phyloP scores from a whole-genome alignment of 1,284 basidiomycete genomes.

The Ganoderma sp. region DNA sequence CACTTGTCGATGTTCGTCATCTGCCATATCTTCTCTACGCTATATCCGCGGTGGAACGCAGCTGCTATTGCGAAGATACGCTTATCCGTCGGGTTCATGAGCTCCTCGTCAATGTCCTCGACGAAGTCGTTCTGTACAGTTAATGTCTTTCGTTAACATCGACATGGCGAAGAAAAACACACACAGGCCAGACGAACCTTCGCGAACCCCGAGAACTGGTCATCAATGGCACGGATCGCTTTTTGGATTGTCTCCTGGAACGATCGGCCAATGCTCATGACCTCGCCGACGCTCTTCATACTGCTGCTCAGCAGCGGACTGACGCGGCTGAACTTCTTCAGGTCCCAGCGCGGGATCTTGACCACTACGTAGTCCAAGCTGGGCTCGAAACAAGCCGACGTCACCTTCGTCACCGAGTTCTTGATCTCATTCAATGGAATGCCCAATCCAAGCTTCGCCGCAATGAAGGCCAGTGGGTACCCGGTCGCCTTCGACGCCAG shows the following conservation, averaged over 20 bases:
- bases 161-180: not conserved
- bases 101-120: constrained; percentile 85
- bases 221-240: constrained; percentile 96
- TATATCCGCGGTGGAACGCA: constrained; percentile 89
- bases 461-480: constrained; percentile 98
- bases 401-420: constrained; percentile 96
- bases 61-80: constrained; percentile 91
- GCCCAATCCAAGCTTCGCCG: constrained; percentile 95
- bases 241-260: constrained; percentile 99
- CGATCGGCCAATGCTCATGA: constrained; percentile 98
- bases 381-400: constrained; percentile 97
- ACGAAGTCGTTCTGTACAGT: constrained; percentile 76
- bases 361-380: constrained; percentile 97
- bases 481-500: constrained; percentile 98
- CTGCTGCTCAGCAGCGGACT: constrained; percentile 87
- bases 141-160: not conserved
- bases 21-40: constrained; percentile 94
- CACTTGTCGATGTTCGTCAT: constrained; percentile 98
- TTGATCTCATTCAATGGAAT: constrained; percentile 98
- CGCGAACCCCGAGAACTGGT: constrained; percentile 91
- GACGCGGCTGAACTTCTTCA: constrained; percentile 96
- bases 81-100: constrained; percentile 89
- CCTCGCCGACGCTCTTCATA: constrained; percentile 99
- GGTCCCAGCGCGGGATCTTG: constrained; percentile 99
- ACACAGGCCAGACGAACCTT: constrained; percentile 56